phyloP scores from a whole-genome alignment of 1,284 basidiomycete genomes.

The Pholiota adiposa region DNA sequence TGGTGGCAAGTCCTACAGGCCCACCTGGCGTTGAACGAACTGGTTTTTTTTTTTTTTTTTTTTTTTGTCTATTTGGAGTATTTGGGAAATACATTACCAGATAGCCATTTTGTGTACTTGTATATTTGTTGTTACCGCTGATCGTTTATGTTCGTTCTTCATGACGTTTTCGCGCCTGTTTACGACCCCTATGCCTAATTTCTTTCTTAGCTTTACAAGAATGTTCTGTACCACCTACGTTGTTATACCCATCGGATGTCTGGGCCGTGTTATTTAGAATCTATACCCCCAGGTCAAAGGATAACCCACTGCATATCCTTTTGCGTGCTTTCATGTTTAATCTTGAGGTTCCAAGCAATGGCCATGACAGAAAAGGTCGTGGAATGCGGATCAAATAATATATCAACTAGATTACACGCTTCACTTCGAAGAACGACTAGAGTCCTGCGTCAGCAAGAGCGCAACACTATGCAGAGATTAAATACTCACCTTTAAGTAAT shows the following conservation, averaged over 20 bases:
- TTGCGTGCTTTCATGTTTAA: no score
- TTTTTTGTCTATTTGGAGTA: constrained; percentile 12
- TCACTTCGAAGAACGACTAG: constrained; percentile 92
- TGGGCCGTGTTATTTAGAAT: constrained; percentile 1
- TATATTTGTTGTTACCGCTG: constrained; percentile 24
- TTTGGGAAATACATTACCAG: neutral
- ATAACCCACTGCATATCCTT: neutral
- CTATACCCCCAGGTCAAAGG: constrained; percentile 1
- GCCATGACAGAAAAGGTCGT: neutral
- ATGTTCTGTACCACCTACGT: constrained; percentile 17
- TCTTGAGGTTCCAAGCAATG: neutral
- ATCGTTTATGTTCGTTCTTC: constrained; percentile 22
- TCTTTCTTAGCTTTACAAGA: constrained; percentile 3
- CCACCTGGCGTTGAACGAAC: constrained; percentile 52
- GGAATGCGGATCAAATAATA: constrained; percentile 20
- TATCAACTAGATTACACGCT: constrained; percentile 72
- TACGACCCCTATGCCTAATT: constrained; percentile 18
- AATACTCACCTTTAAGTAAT: constrained; percentile 87
- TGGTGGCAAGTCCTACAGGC: constrained; percentile 45
- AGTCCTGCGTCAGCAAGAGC: constrained; percentile 12
- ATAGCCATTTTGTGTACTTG: constrained; percentile 22
- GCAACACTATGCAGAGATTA: neutral
- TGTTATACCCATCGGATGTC: constrained; percentile 21
- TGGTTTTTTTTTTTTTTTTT: constrained; percentile 11
- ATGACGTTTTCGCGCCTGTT: constrained; percentile 18